Evolutionary conservation across 495 filamentous ascomycete genomes (phyloP), one percentile per base, ranked within the genome.

Genomic region (Aspergillus coremiiformis): DNA sequence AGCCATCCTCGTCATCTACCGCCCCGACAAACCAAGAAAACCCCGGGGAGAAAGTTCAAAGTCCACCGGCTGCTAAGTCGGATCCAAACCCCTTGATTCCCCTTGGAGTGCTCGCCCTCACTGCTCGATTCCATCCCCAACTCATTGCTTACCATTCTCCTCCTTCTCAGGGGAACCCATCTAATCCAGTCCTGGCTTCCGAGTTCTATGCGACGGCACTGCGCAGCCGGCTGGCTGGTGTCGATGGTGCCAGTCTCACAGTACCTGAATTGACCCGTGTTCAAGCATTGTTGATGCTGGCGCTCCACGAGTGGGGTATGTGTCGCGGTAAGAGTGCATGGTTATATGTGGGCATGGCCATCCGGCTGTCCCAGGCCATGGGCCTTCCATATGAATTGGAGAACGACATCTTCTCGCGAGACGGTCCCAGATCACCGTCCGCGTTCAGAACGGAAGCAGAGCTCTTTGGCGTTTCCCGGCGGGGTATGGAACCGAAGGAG

Each of bases 281-380:
- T 3, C 87, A 92, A 59, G 86, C 85, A 4, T 73, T 88, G 17
- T 69, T 93, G 39, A 93, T 94, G 87, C 72, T 95, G 9, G 85
- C 82, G 0, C 73, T 93, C 19, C 87, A 93, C 58, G 88, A 92
- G 60, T 93, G 89, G 88, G 84, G 85, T 24, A 87, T 87, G 72
- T 81, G 78, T 29, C 80, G 87, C 35, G 89, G 86, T 0, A 77
- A 82, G 55, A 82, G 79, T 49, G 87, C 87, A 9, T 93, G 87
- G 84, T 72, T 89, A 53, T 86, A 86, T 53, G 78, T 90, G 14
- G 87, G 89, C 7, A 73, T 82, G 54, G 89, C 89, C 24, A 87
- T 90, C 23, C 79, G 87, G n/a, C 66, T 80, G 39, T 84, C 87
- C 2, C 85, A 89, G 54, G 78, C 81, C 5, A 77, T 89, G 61